phyloP scores from a whole-genome alignment of 768 basidiomycete species.

The Asterophora lycoperdoides region DNA sequence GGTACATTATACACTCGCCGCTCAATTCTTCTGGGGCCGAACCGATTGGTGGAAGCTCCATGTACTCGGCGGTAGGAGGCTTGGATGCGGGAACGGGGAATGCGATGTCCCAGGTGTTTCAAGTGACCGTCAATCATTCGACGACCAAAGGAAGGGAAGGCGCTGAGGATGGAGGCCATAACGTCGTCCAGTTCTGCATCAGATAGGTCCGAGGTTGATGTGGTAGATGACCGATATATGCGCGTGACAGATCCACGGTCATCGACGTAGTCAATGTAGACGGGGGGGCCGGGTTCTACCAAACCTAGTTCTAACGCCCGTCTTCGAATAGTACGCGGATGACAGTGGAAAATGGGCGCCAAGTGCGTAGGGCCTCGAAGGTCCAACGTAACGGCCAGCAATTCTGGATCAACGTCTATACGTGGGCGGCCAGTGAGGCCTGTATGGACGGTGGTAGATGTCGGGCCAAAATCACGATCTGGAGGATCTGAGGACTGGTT shows the following conservation, averaged over 20 bases:
- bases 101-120: conserved; percentile 13
- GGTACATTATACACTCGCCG: conserved; percentile 16
- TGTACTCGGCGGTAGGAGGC: conserved; percentile 18
- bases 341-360: neutral
- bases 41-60: conserved; percentile 12
- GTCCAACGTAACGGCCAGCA: no score
- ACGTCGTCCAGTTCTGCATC: conserved; percentile 22
- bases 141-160: conserved; percentile 23
- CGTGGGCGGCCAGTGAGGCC: no score
- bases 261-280: neutral
- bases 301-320: neutral
- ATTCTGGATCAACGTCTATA: no score
- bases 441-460: no score
- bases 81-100: conserved; percentile 16
- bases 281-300: neutral
- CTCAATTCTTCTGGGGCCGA: conserved; percentile 14
- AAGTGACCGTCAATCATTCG: conserved; percentile 25
- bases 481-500: no score
- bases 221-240: neutral
- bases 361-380: neutral
- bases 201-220: conserved; percentile 1
- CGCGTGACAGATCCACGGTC: neutral
- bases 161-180: conserved; percentile 15
- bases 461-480: no score
- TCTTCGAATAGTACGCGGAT: neutral